Evolutionary conservation across 2,329 filamentous ascomycete genomes (phyloP).

Genomic region (Teratosphaeria nubilosa): DNA sequence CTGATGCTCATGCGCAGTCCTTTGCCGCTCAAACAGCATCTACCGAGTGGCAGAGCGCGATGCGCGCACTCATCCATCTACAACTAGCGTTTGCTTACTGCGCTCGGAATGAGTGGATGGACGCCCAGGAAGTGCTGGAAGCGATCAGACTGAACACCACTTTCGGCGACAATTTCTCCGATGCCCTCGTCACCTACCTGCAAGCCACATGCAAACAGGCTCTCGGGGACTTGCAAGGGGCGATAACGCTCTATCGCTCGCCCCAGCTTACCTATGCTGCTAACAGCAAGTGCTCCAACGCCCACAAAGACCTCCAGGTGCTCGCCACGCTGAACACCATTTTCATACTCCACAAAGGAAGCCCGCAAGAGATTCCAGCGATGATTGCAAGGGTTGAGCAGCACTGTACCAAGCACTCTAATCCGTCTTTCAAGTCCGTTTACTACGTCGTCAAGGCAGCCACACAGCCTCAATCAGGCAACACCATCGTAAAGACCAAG

Average conservation of each 20-base stretch:
- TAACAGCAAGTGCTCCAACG: constrained; percentile 13
- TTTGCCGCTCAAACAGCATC: constrained; percentile 24
- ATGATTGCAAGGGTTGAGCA: constrained; percentile 58
- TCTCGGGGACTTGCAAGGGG: constrained; percentile 59
- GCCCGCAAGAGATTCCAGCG: constrained; percentile 34
- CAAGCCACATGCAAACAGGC: constrained; percentile 67
- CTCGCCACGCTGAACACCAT: constrained; percentile 40
- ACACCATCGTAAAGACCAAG: constrained; percentile 68
- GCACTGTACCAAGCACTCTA: constrained; percentile 58
- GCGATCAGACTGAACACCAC: constrained; percentile 15
- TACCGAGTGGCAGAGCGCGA: constrained; percentile 37
- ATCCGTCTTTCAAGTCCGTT: constrained; percentile 65
- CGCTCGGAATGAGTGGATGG: constrained; percentile 59
- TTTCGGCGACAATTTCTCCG: constrained; percentile 18
- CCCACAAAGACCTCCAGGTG: constrained; percentile 33
- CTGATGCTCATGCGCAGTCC: constrained; percentile 11
- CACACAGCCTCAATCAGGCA: constrained; percentile 44
- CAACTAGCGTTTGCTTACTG: constrained; percentile 61
- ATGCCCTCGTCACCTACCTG: constrained; percentile 51
- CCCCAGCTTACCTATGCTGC: constrained; percentile 44
- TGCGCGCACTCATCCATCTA: constrained; percentile 37
- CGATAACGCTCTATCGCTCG: constrained; percentile 57
- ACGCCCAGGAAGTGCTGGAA: constrained; percentile 49
- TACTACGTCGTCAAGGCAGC: constrained; percentile 63
- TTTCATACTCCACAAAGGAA: constrained; percentile 33